These are phyloP conservation scores for Tetracladium setigerum DNA, from an alignment of 495 filamentous ascomycete species.

Conservation along the genomic window DNA sequence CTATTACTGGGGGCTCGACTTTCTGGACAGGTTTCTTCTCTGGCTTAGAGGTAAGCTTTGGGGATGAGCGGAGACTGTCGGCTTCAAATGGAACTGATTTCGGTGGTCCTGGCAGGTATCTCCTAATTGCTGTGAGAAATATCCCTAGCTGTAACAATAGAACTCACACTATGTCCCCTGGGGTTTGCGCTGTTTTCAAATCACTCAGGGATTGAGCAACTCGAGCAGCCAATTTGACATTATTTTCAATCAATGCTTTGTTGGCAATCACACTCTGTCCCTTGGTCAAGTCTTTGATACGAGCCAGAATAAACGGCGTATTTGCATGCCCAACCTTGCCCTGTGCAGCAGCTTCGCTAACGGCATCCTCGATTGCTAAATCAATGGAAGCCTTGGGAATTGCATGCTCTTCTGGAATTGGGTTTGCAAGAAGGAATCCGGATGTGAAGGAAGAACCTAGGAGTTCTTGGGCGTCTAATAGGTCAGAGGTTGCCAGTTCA, in stretches of 20 bases:
- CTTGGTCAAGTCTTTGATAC: conserved; percentile 73
- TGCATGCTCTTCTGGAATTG: conserved; percentile 62
- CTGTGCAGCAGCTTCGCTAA: conserved; percentile 60
- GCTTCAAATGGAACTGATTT: too few relatives aligned
- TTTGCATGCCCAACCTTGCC: conserved; percentile 70
- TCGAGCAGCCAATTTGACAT: conserved; percentile 70
- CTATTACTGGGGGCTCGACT: background rate
- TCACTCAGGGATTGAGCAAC: conserved; percentile 70
- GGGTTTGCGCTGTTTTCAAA: conserved; percentile 24
- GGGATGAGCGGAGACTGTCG: too few relatives aligned
- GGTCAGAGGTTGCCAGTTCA: background rate
- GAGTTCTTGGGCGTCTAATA: conserved; percentile 45
- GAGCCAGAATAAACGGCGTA: conserved; percentile 78
- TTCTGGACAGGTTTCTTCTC: too few relatives aligned
- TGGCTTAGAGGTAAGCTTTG: too few relatives aligned
- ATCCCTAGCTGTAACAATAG: too few relatives aligned
- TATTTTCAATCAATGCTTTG: conserved; percentile 65
- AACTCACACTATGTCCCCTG: too few relatives aligned
- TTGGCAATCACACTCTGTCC: conserved; percentile 70
- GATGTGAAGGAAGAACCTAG: conserved; percentile 51
- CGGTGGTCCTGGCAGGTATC: too few relatives aligned
- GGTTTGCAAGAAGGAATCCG: conserved; percentile 83
- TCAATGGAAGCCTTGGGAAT: conserved; percentile 71
- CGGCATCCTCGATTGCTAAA: conserved; percentile 60
- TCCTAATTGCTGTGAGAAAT: too few relatives aligned